These are phyloP conservation scores for Citrus hindsii DNA, from an alignment of 345 rosid species.

Conservation along the genomic window DNA sequence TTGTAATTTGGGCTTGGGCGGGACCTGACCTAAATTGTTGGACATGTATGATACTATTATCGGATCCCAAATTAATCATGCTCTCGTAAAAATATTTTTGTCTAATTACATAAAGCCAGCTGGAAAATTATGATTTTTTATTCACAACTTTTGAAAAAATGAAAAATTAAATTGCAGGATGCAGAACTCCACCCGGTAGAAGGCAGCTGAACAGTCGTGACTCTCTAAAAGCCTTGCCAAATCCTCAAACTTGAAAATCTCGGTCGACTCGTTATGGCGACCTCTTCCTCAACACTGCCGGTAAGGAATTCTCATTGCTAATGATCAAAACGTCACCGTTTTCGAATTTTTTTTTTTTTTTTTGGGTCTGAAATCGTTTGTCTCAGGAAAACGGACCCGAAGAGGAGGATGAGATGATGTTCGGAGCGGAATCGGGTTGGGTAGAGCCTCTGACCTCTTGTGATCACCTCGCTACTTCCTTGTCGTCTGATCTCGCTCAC, in stretches of 20 bases:
- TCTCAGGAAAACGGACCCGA: constrained; percentile 31
- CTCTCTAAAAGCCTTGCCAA: background rate
- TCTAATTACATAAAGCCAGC: no score
- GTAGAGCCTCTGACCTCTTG: constrained; percentile 78
- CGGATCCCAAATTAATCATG: no score
- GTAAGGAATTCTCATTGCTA: background rate
- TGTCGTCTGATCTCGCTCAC: constrained; percentile 56
- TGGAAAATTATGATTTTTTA: no score
- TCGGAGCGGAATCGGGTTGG: constrained; percentile 86
- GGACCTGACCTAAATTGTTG: no score
- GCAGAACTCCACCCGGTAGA: background rate
- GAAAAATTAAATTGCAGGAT: no score
- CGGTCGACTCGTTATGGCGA: background rate
- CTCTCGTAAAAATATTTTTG: no score
- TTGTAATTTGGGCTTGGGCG: no score
- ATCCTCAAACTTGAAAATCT: fast-evolving
- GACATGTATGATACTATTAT: fast-evolving
- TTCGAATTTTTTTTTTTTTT: background rate
- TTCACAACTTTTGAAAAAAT: no score
- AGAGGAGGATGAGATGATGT: constrained; percentile 28
- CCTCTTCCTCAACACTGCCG: constrained; percentile 31
- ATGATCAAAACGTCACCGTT: background rate
- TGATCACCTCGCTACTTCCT: constrained; percentile 58
- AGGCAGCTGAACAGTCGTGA: background rate
- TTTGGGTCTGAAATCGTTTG: background rate